phyloP scores from a whole-genome alignment of 257 asterid genomes.

The Scutellaria barbata region DNA sequence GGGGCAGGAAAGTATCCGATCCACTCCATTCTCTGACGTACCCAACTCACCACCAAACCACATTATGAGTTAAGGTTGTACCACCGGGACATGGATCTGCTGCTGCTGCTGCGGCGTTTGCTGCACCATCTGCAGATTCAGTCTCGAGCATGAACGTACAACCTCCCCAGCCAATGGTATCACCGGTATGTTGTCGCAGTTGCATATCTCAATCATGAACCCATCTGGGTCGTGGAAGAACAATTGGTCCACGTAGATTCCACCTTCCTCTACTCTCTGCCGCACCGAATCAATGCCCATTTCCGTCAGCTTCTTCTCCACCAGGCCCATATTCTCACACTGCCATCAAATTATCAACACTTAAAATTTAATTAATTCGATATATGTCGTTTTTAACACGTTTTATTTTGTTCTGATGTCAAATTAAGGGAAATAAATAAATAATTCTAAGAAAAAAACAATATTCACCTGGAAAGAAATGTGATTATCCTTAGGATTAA shows the following conservation, averaged over 20 bases:
- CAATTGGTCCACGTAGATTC: conserved; percentile 81
- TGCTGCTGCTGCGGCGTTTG: conserved; percentile 56
- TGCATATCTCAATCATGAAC: conserved; percentile 95
- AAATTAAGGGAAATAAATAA: not conserved
- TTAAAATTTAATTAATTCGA: not conserved
- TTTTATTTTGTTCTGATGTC: too few relatives aligned
- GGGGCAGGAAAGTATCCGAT: conserved; percentile 19
- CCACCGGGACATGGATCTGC: conserved; percentile 53
- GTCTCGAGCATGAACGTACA: conserved; percentile 71
- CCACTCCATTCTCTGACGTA: conserved; percentile 19
- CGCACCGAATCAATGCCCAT: conserved; percentile 71
- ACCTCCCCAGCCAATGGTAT: conserved; percentile 75
- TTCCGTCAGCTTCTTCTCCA: conserved; percentile 83
- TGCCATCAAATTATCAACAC: conserved; percentile 28
- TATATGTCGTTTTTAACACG: too few relatives aligned
- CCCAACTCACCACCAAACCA: conserved; percentile 10
- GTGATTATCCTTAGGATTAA: conserved; percentile 93
- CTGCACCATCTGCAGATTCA: conserved; percentile 62
- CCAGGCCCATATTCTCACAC: conserved; percentile 90
- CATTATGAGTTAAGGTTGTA: conserved; percentile 40
- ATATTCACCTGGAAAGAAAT: conserved; percentile 89
- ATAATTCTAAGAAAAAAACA: too few relatives aligned
- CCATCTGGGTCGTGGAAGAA: conserved; percentile 98
- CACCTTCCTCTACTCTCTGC: conserved; percentile 90
- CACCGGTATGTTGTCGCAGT: conserved; percentile 88